Percentiles rank a stretch among this genome's conserved stretches.
Conservation (phyloP, 2,329 filamentous ascomycete species). For the Epichloe typhina region DNA sequence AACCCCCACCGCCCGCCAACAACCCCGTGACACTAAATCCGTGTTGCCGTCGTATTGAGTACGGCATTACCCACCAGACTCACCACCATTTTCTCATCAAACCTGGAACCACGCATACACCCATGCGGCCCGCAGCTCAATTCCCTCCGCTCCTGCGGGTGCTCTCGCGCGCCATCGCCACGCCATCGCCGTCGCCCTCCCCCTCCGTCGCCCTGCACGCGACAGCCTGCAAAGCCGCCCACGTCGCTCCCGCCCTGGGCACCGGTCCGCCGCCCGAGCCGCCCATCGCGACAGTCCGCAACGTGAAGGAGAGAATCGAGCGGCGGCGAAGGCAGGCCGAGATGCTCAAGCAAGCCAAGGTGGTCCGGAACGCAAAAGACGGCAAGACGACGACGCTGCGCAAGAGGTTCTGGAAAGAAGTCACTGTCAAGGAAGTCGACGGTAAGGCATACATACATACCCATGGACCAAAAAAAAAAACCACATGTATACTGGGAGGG, state of each 20-base stretch:
- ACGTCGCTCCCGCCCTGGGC: conserved; percentile 39
- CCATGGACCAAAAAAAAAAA: not conserved
- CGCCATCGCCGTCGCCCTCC: not conserved
- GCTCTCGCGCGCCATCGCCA: conserved; percentile 14
- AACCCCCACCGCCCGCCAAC: no score
- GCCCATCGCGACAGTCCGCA: conserved; percentile 31
- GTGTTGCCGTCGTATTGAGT: no score
- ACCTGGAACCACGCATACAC: not conserved
- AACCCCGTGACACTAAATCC: no score
- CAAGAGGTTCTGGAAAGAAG: conserved; percentile 83
- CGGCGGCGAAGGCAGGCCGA: conserved; percentile 41
- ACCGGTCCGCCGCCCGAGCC: conserved; percentile 46
- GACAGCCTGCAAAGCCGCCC: conserved; percentile 24
- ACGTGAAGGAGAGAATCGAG: conserved; percentile 31
- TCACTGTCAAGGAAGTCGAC: conserved; percentile 52
- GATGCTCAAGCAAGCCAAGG: conserved; percentile 37
- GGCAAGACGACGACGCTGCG: conserved; percentile 34
- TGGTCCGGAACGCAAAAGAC: conserved; percentile 25
- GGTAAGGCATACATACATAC: conserved; percentile 30
- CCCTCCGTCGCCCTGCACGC: conserved; percentile 19
- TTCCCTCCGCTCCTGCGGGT: conserved; percentile 21
- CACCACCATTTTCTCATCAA: no score
- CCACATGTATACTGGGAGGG: no score
- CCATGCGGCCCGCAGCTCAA: conserved; percentile 29
- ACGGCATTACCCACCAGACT: no score